Percentiles rank a stretch among this genome's conserved stretches.
Evolutionary conservation across 2,329 filamentous ascomycete species (phyloP).

Genomic region (Helminthosporium solani): DNA sequence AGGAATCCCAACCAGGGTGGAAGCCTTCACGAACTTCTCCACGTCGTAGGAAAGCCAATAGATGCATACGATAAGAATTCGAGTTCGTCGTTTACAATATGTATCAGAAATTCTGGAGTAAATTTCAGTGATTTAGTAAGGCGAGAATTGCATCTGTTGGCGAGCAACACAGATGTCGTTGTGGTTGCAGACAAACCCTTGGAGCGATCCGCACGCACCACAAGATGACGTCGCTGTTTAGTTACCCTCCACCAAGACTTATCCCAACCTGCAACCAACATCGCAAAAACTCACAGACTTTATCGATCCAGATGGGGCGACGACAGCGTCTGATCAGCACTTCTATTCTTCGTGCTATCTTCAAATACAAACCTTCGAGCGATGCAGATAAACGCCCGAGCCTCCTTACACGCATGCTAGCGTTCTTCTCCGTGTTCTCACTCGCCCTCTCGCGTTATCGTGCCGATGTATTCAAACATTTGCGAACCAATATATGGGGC

Average conservation of each 20-base stretch:
- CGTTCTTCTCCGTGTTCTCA: slow-evolving; percentile 57
- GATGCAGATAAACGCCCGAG: slow-evolving; percentile 23
- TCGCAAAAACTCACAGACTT: slow-evolving; percentile 6
- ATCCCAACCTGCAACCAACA: not conserved
- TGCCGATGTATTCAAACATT: slow-evolving; percentile 51
- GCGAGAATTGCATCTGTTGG: no score
- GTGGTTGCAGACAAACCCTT: not conserved
- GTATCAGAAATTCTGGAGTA: no score
- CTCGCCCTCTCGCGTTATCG: slow-evolving; percentile 52
- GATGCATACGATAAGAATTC: no score
- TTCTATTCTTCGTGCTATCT: slow-evolving; percentile 42
- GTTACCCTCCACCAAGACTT: not conserved
- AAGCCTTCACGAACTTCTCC: no score
- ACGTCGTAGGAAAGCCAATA: no score
- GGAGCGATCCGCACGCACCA: not conserved
- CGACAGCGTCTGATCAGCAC: slow-evolving; percentile 40
- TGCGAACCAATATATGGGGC: slow-evolving; percentile 55
- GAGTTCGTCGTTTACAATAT: no score
- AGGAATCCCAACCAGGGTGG: no score
- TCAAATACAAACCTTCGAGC: slow-evolving; percentile 21
- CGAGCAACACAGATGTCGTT: no score
- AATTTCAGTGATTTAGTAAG: no score
- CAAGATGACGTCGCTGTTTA: slow-evolving; percentile 1
- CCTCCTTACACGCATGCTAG: slow-evolving; percentile 49
- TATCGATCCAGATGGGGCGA: slow-evolving; percentile 31